Conservation (phyloP, 768 basidiomycete species). For the Boletus pseudo-olivaceus region DNA sequence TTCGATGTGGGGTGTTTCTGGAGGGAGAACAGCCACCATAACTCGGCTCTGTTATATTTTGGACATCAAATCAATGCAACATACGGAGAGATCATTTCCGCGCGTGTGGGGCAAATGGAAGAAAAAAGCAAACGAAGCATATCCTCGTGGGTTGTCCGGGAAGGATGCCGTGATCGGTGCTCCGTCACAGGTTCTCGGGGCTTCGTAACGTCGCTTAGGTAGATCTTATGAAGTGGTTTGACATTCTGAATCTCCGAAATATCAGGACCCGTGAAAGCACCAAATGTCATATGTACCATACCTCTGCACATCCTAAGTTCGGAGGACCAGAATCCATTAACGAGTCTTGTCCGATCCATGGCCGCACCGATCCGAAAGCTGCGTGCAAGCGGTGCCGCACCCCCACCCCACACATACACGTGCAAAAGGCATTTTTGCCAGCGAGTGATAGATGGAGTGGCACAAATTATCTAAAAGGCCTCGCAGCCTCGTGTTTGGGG, state of each 20-base stretch:
- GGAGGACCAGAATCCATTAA: not conserved
- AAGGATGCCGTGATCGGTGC: not conserved
- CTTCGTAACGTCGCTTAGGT: not conserved
- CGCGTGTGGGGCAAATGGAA: not conserved
- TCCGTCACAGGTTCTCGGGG: not conserved
- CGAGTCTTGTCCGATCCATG: conserved; percentile 7
- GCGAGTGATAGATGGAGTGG: conserved; percentile 14
- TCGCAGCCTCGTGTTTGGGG: conserved; percentile 26
- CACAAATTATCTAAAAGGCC: conserved; percentile 27
- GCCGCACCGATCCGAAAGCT: conserved; percentile 7
- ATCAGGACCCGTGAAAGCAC: not conserved
- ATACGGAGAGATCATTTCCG: not conserved
- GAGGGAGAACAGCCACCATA: not conserved
- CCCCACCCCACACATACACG: conserved; percentile 15
- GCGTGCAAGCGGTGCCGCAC: not conserved
- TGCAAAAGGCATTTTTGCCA: conserved; percentile 21
- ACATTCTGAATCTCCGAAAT: not conserved
- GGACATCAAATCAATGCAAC: not conserved
- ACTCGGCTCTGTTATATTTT: not conserved
- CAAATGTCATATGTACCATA: not conserved
- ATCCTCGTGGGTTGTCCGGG: not conserved
- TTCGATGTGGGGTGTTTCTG: not conserved
- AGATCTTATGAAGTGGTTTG: not conserved
- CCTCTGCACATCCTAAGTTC: not conserved
- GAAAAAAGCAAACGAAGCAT: not conserved